Percentiles rank a stretch among this genome's conserved stretches.
phyloP scores from a whole-genome alignment of 1,284 basidiomycete species.

The Tylopilus sp. region DNA sequence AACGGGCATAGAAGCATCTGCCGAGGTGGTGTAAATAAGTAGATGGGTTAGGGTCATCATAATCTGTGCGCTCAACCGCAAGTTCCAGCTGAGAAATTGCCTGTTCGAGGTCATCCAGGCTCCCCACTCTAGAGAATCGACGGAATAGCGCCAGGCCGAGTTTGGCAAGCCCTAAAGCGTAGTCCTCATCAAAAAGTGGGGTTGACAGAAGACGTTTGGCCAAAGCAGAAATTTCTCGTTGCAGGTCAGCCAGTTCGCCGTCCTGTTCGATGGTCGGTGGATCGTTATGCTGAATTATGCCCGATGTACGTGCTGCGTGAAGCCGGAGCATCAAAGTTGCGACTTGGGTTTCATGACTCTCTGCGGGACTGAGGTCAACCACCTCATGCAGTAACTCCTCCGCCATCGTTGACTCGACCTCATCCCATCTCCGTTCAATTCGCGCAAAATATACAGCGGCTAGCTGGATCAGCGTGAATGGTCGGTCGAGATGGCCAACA shows the following conservation, averaged over 20 bases:
- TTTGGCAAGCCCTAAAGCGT: background rate
- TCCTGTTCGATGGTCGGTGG: background rate
- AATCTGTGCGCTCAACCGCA: background rate
- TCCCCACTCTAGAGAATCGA: slow-evolving; percentile 6
- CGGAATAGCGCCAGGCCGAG: slow-evolving; percentile 1
- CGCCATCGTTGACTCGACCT: slow-evolving; percentile 2
- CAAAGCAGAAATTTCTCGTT: slow-evolving; percentile 9
- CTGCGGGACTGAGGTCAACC: background rate
- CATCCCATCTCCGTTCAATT: slow-evolving; percentile 1
- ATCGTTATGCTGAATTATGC: background rate
- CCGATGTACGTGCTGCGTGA: background rate
- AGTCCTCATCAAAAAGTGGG: background rate
- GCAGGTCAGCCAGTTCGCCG: slow-evolving; percentile 9
- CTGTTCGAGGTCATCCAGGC: slow-evolving; percentile 15
- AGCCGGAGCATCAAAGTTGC: slow-evolving; percentile 9
- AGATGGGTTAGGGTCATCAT: slow-evolving; percentile 4
- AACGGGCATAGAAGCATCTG: slow-evolving; percentile 4
- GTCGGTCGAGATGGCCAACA: slow-evolving; percentile 13
- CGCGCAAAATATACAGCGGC: slow-evolving; percentile 11
- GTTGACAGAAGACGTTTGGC: background rate
- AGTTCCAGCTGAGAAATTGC: slow-evolving; percentile 5
- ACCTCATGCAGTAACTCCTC: slow-evolving; percentile 1
- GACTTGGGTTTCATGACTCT: slow-evolving; percentile 2
- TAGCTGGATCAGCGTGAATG: slow-evolving; percentile 16
- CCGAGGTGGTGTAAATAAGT: slow-evolving; percentile 8